A percentile compares a stretch with the other conserved stretches of the same genome.
Evolutionary conservation across 2,329 filamentous ascomycete species (phyloP).

Genomic region (Talaromyces funiculosus): DNA sequence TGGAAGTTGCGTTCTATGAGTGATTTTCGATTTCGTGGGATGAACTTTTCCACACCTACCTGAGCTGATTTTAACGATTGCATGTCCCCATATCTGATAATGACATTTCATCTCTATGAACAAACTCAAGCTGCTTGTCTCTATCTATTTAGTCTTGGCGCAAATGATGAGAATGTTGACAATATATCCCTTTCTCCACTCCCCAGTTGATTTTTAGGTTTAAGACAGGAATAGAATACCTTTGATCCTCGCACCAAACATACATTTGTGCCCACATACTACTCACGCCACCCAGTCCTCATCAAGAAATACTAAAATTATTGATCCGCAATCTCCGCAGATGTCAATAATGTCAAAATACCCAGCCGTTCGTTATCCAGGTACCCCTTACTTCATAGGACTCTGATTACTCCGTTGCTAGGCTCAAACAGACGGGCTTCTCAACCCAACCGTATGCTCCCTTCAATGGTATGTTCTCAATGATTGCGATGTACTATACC

Average conservation of each 20-base stretch:
- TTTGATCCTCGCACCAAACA: background rate
- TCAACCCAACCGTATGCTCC: background rate
- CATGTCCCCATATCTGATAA: conserved; percentile 12
- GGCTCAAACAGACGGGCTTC: background rate
- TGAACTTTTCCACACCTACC: background rate
- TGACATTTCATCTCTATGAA: conserved; percentile 4
- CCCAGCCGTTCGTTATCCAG: background rate
- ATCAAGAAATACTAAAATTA: background rate
- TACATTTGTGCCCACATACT: background rate
- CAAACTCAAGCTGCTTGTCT: background rate
- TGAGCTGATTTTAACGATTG: conserved; percentile 9
- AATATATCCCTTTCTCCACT: background rate
- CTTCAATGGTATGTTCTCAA: background rate
- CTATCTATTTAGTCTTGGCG: background rate
- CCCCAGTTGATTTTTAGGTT: background rate
- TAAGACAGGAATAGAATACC: too few species aligned
- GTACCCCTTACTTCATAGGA: background rate
- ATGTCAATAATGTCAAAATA: background rate
- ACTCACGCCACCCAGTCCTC: background rate
- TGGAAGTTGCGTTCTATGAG: conserved; percentile 7
- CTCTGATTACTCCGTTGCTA: background rate
- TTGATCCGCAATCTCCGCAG: background rate
- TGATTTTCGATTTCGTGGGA: background rate
- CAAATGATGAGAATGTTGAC: background rate
- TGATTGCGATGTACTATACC: background rate